Percentiles rank a stretch among this genome's conserved stretches.
phyloP scores from a whole-genome alignment of 2,329 filamentous ascomycete species.

The Microdochium bolleyi region DNA sequence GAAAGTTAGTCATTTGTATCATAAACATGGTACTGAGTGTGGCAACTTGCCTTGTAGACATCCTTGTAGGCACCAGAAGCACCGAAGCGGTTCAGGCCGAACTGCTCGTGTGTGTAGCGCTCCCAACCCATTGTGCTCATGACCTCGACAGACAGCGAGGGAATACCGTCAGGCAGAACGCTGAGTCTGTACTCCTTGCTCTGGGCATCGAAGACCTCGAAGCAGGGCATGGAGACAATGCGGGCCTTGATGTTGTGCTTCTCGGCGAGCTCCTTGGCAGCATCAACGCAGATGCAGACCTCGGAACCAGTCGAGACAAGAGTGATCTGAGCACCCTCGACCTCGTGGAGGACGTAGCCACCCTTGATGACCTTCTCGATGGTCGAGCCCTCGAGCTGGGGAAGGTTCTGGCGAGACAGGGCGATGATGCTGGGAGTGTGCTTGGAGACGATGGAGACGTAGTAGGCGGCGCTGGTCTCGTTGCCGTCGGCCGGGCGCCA shows the following conservation, averaged over 20 bases:
- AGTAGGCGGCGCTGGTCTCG: constrained; percentile 97
- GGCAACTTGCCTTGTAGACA: constrained; percentile 72
- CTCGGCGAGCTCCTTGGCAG: constrained; percentile 83
- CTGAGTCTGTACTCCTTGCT: constrained; percentile 89
- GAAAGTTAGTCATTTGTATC: constrained; percentile 24
- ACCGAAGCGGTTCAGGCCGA: constrained; percentile 98
- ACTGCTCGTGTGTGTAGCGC: constrained; percentile 98
- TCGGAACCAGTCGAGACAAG: constrained; percentile 94
- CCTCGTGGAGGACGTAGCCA: constrained; percentile 85
- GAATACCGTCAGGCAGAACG: constrained; percentile 89
- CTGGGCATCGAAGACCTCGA: constrained; percentile 93
- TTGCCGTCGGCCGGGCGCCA: constrained; percentile 98
- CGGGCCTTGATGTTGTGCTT: constrained; percentile 82
- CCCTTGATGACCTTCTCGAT: constrained; percentile 89
- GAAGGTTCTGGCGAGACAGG: constrained; percentile 95
- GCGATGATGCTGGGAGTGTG: constrained; percentile 89
- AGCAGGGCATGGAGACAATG: constrained; percentile 92
- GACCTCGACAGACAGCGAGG: constrained; percentile 87
- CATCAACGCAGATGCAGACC: constrained; percentile 87
- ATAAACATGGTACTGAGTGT: neutral
- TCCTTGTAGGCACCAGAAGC: constrained; percentile 96
- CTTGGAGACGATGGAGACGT: constrained; percentile 84
- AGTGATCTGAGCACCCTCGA: constrained; percentile 75
- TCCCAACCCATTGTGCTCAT: constrained; percentile 98
- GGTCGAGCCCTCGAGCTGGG: constrained; percentile 90